Evolutionary conservation across 345 rosid genomes (phyloP).

Genomic region (Gossypium ekmanianum): DNA sequence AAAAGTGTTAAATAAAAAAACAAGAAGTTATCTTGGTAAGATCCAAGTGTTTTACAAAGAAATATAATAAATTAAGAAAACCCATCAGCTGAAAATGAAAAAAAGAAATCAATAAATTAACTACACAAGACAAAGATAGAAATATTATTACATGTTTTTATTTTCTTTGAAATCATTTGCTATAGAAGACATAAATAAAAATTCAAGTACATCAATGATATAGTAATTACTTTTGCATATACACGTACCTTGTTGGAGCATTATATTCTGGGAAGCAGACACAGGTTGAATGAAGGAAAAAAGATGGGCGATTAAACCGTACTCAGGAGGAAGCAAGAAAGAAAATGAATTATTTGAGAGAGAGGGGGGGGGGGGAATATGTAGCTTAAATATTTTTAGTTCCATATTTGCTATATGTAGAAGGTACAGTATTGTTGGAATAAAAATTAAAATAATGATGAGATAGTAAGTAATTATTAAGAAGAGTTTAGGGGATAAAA

Average conservation of each 20-base stretch:
- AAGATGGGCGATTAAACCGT: slow-evolving; percentile 40
- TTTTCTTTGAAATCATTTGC: no score
- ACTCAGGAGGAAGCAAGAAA: background rate
- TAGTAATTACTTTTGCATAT: background rate
- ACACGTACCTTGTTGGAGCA: slow-evolving; percentile 47
- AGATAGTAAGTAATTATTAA: no score
- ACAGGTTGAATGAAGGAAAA: slow-evolving; percentile 25
- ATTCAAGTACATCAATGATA: background rate
- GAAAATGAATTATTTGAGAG: slow-evolving; percentile 14
- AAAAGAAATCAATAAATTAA: background rate
- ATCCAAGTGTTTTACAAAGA: slow-evolving; percentile 1
- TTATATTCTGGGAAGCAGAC: slow-evolving; percentile 29
- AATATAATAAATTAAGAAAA: background rate
- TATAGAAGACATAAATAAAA: no score
- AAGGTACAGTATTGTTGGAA: background rate
- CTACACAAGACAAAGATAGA: background rate
- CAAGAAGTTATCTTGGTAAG: background rate
- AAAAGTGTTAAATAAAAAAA: background rate
- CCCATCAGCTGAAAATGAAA: background rate
- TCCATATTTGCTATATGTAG: slow-evolving; percentile 7
- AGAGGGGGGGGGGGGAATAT: slow-evolving; percentile 34
- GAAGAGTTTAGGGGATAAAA: background rate
- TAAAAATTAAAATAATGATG: no score
- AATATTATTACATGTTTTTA: background rate
- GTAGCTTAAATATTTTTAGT: slow-evolving; percentile 33